Conservation (phyloP, 2,329 filamentous ascomycete species). For the Aspergillus terreus region DNA sequence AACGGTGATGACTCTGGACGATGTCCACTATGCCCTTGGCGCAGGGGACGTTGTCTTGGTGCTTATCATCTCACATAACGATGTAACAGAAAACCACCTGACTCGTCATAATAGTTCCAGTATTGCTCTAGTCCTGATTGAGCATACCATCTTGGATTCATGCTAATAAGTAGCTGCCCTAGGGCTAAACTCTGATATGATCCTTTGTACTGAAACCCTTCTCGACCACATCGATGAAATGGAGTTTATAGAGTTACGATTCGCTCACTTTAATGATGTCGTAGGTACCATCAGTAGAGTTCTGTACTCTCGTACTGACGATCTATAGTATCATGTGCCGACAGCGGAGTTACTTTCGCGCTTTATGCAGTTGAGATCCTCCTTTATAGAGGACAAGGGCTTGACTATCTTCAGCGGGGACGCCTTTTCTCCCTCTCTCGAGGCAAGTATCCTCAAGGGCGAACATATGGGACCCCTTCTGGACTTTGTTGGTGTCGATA, state of each 20-base stretch:
- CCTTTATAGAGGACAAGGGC: background rate
- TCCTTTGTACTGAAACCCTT: too few species aligned
- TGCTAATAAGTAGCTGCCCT: too few species aligned
- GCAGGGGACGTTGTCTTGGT: too few species aligned
- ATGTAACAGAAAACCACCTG: too few species aligned
- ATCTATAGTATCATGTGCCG: slow-evolving; percentile 7
- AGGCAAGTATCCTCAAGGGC: slow-evolving; percentile 14
- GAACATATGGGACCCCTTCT: slow-evolving; percentile 15
- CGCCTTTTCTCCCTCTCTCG: slow-evolving; percentile 15
- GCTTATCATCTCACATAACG: too few species aligned
- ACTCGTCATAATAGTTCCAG: too few species aligned
- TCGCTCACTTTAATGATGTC: slow-evolving; percentile 10
- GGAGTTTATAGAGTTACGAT: slow-evolving; percentile 1
- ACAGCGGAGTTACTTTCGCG: background rate
- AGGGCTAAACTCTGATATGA: too few species aligned
- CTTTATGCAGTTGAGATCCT: slow-evolving; percentile 3
- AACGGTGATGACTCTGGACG: too few species aligned
- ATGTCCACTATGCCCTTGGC: too few species aligned
- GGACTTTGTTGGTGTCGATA: slow-evolving; percentile 10
- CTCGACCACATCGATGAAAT: too few species aligned
- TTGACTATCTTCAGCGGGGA: slow-evolving; percentile 15
- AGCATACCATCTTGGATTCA: too few species aligned
- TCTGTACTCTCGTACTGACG: background rate
- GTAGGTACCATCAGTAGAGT: background rate
- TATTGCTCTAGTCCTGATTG: too few species aligned